These are phyloP conservation scores for Malassezia pachydermatis DNA, from an alignment of 1,284 basidiomycete species.

Conservation along the genomic window DNA sequence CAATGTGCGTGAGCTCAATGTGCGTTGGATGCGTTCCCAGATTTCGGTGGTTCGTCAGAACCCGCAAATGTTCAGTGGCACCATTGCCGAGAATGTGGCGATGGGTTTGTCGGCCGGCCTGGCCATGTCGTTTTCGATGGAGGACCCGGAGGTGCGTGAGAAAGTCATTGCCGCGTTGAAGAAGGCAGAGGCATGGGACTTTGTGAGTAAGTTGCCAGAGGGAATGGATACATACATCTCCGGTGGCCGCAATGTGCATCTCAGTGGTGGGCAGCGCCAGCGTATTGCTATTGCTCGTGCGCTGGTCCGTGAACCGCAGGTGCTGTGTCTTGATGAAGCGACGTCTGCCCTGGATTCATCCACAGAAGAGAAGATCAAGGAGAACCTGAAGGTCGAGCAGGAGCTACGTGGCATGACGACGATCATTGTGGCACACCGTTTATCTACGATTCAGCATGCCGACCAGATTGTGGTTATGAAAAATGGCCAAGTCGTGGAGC, in stretches of 20 bases:
- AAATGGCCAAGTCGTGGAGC: constrained; percentile 34
- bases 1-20: constrained; percentile 48
- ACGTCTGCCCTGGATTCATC: constrained; percentile 42
- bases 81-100: constrained; percentile 44
- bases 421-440: constrained; percentile 42
- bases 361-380: constrained; percentile 40
- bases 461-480: constrained; percentile 41
- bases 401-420: constrained; percentile 40
- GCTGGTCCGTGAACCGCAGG: constrained; percentile 34
- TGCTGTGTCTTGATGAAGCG: constrained; percentile 42
- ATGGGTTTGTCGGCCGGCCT: constrained; percentile 31
- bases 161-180: constrained; percentile 40
- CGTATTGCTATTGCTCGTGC: constrained; percentile 44
- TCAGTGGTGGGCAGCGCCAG: constrained; percentile 44
- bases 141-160: constrained; percentile 26
- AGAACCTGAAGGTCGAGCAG: constrained; percentile 37
- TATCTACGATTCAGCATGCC: constrained; percentile 42
- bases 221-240: constrained; percentile 48
- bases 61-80: constrained; percentile 45
- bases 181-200: constrained; percentile 50
- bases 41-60: constrained; percentile 51
- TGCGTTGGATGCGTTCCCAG: constrained; percentile 50
- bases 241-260: constrained; percentile 47
- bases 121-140: constrained; percentile 15
- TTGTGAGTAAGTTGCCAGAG: constrained; percentile 46